Conservation (phyloP, 306 rosid species). For the Inga oerstediana region DNA sequence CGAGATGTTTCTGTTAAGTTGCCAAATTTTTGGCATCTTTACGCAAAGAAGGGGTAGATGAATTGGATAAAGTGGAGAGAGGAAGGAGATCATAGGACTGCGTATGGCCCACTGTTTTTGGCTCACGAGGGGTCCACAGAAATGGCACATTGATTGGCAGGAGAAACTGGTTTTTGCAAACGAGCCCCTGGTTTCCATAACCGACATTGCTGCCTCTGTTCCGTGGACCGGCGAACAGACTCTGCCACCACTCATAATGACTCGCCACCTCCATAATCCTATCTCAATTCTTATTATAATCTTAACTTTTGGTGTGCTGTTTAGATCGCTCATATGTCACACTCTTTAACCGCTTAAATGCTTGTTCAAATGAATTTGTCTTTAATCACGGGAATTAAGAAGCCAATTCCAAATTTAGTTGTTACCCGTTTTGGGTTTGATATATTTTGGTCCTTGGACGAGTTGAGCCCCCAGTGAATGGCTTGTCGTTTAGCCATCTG, state of each 20-base stretch:
- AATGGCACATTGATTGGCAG: background rate
- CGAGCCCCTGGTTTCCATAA: constrained; percentile 42
- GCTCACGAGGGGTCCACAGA: constrained; percentile 32
- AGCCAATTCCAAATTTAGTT: constrained; percentile 8
- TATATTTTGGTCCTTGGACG: background rate
- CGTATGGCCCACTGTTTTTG: constrained; percentile 45
- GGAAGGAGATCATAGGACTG: constrained; percentile 5
- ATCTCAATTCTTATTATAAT: background rate
- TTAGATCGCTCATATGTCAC: background rate
- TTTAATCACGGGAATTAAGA: background rate
- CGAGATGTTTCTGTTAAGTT: too few relatives aligned
- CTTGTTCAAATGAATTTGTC: background rate
- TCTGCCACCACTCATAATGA: constrained; percentile 17
- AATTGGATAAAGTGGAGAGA: constrained; percentile 8
- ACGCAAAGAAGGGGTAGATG: background rate
- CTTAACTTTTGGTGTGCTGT: background rate
- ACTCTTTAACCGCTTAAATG: background rate
- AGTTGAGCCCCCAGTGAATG: background rate
- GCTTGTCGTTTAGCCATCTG: background rate
- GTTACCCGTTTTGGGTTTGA: background rate
- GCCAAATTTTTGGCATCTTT: background rate
- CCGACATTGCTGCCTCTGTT: background rate
- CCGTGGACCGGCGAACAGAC: background rate
- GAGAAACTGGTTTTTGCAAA: constrained; percentile 32
- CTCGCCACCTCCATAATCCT: background rate